Percentiles rank a stretch among this genome's conserved stretches.
phyloP scores from a whole-genome alignment of 2,329 filamentous ascomycete species.

The Fusarium pseudocircinatum region DNA sequence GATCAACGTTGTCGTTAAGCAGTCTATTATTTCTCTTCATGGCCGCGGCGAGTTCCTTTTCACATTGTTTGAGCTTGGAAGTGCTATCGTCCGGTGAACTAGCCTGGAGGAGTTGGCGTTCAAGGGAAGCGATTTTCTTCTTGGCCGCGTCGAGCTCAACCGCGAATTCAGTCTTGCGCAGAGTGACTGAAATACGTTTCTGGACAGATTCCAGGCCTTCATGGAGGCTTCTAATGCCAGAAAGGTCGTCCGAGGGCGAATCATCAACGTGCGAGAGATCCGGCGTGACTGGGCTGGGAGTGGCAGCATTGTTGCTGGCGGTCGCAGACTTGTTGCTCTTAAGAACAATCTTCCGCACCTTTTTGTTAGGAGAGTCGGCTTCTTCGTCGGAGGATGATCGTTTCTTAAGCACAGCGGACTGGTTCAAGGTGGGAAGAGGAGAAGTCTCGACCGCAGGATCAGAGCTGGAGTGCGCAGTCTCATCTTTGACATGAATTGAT shows the following conservation, averaged over 20 bases:
- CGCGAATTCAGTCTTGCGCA: background rate
- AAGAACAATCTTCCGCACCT: constrained; percentile 1
- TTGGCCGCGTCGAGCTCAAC: background rate
- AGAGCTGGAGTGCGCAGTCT: background rate
- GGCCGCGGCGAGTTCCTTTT: background rate
- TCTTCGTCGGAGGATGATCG: background rate
- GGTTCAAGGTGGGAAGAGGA: background rate
- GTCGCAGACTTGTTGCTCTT: background rate
- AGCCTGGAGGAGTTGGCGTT: background rate
- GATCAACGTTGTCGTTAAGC: background rate
- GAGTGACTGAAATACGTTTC: background rate
- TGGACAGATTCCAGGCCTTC: background rate
- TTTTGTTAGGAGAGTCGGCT: constrained; percentile 6
- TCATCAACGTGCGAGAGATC: background rate
- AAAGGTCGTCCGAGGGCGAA: background rate
- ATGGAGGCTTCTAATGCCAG: background rate
- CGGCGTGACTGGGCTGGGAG: background rate
- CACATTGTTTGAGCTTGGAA: background rate
- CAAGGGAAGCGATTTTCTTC: background rate
- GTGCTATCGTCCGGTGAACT: background rate
- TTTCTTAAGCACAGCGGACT: background rate
- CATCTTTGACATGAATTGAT: background rate
- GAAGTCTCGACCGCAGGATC: background rate
- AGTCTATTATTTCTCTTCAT: background rate
- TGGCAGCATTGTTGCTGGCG: background rate